Evolutionary conservation across 2,329 filamentous ascomycete species (phyloP).

Genomic region (Colletotrichum simmondsii): DNA sequence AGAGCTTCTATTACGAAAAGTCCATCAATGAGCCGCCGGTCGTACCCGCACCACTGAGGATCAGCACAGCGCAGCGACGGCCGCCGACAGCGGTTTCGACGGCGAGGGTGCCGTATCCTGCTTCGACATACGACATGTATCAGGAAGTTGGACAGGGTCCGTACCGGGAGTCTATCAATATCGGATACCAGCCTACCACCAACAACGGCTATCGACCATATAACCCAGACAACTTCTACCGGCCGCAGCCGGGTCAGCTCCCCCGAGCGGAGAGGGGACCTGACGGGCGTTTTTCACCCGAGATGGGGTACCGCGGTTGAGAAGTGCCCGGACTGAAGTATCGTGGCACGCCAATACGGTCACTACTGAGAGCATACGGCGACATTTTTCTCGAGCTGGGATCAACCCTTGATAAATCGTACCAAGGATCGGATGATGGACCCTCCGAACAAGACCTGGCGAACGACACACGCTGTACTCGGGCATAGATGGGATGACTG

Average conservation of each 20-base stretch:
- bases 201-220: slow-evolving; percentile 26
- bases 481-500: neutral
- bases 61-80: neutral
- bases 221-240: slow-evolving; percentile 11
- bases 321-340: neutral
- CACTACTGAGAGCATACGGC: neutral
- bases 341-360: neutral
- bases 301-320: neutral
- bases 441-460: neutral
- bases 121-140: slow-evolving; percentile 23
- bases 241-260: slow-evolving; percentile 11
- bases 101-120: slow-evolving; percentile 1
- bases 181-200: slow-evolving; percentile 25
- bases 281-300: slow-evolving; percentile 23
- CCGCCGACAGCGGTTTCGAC: neutral
- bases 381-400: neutral
- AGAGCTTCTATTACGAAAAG: slow-evolving; percentile 28
- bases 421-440: neutral
- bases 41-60: slow-evolving; percentile 7
- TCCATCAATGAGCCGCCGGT: slow-evolving; percentile 16
- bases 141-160: slow-evolving; percentile 23
- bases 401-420: neutral
- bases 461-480: neutral
- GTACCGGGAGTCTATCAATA: slow-evolving; percentile 28
- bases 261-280: slow-evolving; percentile 29